phyloP scores from a whole-genome alignment of 1,284 basidiomycete genomes.

The Farysia itapuensis region DNA sequence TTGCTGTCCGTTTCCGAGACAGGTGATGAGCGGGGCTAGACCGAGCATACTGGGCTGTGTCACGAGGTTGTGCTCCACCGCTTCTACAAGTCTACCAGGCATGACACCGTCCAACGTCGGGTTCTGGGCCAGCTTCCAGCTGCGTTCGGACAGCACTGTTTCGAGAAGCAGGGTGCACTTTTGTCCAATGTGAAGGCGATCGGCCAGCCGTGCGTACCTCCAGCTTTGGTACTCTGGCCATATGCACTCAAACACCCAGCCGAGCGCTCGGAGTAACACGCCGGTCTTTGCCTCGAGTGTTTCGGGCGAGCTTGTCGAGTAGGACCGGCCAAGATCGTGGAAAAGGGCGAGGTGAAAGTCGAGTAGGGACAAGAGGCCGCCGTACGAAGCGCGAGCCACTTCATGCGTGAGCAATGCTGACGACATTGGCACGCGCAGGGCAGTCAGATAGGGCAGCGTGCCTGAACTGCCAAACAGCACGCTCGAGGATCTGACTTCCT shows the following conservation, averaged over 20 bases:
- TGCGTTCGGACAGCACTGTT: slow-evolving; percentile 67
- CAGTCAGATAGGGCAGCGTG: slow-evolving; percentile 17
- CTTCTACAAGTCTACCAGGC: slow-evolving; percentile 56
- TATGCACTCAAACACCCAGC: slow-evolving; percentile 78
- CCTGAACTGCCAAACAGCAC: slow-evolving; percentile 69
- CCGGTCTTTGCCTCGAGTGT: slow-evolving; percentile 75
- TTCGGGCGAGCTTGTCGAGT: slow-evolving; percentile 63
- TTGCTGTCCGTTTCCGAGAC: slow-evolving; percentile 68
- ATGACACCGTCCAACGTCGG: slow-evolving; percentile 52
- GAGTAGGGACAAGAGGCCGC: slow-evolving; percentile 75
- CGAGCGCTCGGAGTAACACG: slow-evolving; percentile 73
- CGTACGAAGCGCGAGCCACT: slow-evolving; percentile 72
- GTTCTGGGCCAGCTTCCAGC: slow-evolving; percentile 9
- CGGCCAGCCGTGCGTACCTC: slow-evolving; percentile 75
- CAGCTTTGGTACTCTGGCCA: slow-evolving; percentile 81
- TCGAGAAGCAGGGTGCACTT: slow-evolving; percentile 70
- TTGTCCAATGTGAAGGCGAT: slow-evolving; percentile 76
- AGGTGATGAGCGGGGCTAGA: slow-evolving; percentile 73
- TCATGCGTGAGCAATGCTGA: slow-evolving; percentile 73
- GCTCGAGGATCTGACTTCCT: slow-evolving; percentile 76
- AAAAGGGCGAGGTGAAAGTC: slow-evolving; percentile 76
- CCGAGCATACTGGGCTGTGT: slow-evolving; percentile 73
- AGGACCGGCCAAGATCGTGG: slow-evolving; percentile 70
- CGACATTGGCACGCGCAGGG: slow-evolving; percentile 2
- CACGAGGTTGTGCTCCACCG: slow-evolving; percentile 70